phyloP scores from a whole-genome alignment of 257 asterid genomes.

The Fraxinus quadrangulata region DNA sequence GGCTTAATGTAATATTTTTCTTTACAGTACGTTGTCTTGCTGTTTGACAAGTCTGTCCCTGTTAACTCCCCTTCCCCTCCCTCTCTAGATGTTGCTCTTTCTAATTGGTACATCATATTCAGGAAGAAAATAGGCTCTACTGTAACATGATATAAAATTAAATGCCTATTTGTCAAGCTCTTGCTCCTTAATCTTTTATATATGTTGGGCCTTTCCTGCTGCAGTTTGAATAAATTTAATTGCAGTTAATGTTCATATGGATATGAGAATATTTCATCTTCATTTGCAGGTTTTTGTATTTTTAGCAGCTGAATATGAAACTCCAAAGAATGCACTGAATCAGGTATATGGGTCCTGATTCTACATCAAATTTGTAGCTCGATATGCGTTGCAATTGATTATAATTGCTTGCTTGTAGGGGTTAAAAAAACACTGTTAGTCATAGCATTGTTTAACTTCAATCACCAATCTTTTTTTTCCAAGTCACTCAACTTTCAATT shows the following conservation, averaged over 20 bases:
- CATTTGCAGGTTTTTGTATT: constrained; percentile 84
- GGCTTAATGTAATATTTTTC: no score
- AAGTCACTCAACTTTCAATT: neutral
- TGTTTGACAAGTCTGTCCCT: neutral
- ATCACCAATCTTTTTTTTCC: neutral
- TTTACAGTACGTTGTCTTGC: no score
- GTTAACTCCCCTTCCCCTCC: neutral
- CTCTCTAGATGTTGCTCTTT: neutral
- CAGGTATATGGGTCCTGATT: constrained; percentile 51
- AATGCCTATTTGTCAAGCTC: neutral
- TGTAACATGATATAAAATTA: neutral
- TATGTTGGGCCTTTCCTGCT: constrained; percentile 10
- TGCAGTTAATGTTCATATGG: neutral
- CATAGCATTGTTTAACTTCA: neutral
- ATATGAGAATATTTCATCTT: neutral
- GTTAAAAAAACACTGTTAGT: neutral
- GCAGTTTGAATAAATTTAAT: constrained; percentile 2
- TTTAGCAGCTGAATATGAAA: constrained; percentile 90
- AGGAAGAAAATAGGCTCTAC: neutral
- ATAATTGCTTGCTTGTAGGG: neutral
- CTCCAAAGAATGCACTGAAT: constrained; percentile 75
- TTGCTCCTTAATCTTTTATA: neutral
- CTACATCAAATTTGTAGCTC: neutral
- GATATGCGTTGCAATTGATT: neutral
- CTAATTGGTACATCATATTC: neutral